Evolutionary conservation across 371 early-diverging fungal species (phyloP), one percentile per base, ranked within the genome.

Genomic region (Paraphysoderma sedebokerense): DNA sequence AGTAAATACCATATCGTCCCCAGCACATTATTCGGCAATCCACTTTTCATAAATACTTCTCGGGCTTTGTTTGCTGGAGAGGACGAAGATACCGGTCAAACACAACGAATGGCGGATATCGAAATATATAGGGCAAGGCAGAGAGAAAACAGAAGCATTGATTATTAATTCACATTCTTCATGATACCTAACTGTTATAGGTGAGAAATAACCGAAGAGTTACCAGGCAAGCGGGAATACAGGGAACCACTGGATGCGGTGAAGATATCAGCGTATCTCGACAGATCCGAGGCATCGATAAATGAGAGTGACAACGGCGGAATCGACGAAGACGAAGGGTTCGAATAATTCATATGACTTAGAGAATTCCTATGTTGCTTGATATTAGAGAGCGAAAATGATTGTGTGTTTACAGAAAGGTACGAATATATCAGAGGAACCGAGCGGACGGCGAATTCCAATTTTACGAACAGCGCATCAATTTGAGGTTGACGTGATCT

Each of bases 1-100:
- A n/a, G n/a, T 3, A 20, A n/a, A 28, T 55, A 70, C 77, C 77
- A 69, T 23, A 69, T 49, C 15, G 49, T 47, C 0, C 61, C 69
- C 5, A 69, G 56, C 20, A 56, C 50, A 0, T 52, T 49, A 26
- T 56, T 51, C 1, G 62, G 54, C 3, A 69, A 48, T 5, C 55
- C 53, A 15, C 62, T 62, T 46, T 63, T 54, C 24, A 60, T 29
- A 31, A 66, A 53, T 22, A 66, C 41, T 26, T 56, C 50, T 9
- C 59, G 52, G n/a, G 57, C 63, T 3, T 44, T 49, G 19, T 29
- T 39, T 9, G 61, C 65, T 60, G 34, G 13, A 38, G 5, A 3
- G 37, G 19, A 5, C 3, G n/a, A 38, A 1, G 4, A 15, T 8
- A 4, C 5, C 38, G 30, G 24, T 37, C 13, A 34, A 9, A 0